phyloP scores from a whole-genome alignment of 345 rosid species.

The Laguncularia racemosa region DNA sequence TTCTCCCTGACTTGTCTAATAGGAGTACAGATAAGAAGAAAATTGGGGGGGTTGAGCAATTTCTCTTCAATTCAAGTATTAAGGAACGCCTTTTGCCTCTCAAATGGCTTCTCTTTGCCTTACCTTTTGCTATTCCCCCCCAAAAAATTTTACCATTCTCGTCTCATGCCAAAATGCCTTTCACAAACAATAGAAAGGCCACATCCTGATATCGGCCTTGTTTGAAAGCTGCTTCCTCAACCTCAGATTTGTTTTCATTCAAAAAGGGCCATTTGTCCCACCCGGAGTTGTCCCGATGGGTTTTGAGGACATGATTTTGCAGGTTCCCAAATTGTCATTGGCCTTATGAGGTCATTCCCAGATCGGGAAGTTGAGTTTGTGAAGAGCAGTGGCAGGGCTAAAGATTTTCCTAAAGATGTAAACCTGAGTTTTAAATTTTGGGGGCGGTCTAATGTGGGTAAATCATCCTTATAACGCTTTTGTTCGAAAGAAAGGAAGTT shows the following conservation, averaged over 20 bases:
- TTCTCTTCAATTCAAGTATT: constrained; percentile 6
- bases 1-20: too few relatives aligned
- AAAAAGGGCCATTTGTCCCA: constrained; percentile 48
- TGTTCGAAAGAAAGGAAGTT: constrained; percentile 76
- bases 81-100: constrained; percentile 15
- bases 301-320: constrained; percentile 64
- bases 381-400: constrained; percentile 77
- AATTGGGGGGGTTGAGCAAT: not conserved
- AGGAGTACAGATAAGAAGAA: too few relatives aligned
- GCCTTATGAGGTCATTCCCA: constrained; percentile 87
- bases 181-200: constrained; percentile 10
- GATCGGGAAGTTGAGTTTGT: constrained; percentile 82
- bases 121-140: not conserved
- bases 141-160: constrained; percentile 5
- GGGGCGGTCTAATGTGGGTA: constrained; percentile 94
- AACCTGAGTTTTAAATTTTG: constrained; percentile 84
- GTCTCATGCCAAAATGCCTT: constrained; percentile 3
- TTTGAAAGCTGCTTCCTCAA: constrained; percentile 24
- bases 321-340: constrained; percentile 79
- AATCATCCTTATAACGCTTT: constrained; percentile 86
- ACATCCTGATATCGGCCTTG: constrained; percentile 12
- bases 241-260: constrained; percentile 35
- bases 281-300: constrained; percentile 71
- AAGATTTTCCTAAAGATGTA: constrained; percentile 79
- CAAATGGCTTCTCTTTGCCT: not conserved